These are phyloP conservation scores for Annona cherimola DNA, from an alignment of 164 flowering plant genomes.

Conservation along the genomic window DNA sequence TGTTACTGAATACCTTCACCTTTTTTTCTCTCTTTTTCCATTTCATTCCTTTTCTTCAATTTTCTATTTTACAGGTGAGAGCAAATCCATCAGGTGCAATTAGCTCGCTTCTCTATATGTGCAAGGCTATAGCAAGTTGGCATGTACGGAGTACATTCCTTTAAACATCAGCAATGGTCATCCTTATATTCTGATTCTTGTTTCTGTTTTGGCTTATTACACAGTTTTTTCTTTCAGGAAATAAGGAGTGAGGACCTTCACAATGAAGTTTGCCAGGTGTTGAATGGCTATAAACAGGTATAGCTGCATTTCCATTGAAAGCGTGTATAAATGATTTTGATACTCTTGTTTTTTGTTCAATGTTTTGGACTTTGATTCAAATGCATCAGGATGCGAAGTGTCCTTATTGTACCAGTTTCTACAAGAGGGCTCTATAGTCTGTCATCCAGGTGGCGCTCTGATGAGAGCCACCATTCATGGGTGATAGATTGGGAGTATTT, in stretches of 20 bases:
- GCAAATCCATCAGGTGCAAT: conserved; percentile 90
- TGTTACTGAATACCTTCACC: neutral
- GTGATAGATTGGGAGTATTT: neutral
- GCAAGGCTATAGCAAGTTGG: conserved; percentile 98
- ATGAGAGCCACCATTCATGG: neutral
- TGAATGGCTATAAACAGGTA: conserved; percentile 95
- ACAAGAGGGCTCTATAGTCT: neutral
- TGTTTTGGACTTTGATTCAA: neutral
- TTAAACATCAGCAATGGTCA: neutral
- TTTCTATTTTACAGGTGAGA: conserved; percentile 53
- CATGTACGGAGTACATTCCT: conserved; percentile 52
- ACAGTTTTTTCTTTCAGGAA: conserved; percentile 44
- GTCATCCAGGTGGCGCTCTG: neutral
- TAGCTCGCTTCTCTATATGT: conserved; percentile 74
- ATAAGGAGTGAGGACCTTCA: conserved; percentile 88
- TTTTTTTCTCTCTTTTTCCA: neutral
- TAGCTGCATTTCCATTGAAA: conserved; percentile 4
- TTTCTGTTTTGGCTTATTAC: neutral
- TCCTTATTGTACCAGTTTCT: neutral
- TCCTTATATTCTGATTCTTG: conserved; percentile 1
- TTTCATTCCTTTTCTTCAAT: neutral
- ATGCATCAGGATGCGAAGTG: neutral
- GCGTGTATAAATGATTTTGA: neutral
- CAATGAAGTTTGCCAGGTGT: conserved; percentile 87
- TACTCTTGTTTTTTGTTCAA: neutral